These are phyloP conservation scores for Mortierella hygrophila DNA, from an alignment of 192 early-diverging fungal genomes.

Conservation along the genomic window DNA sequence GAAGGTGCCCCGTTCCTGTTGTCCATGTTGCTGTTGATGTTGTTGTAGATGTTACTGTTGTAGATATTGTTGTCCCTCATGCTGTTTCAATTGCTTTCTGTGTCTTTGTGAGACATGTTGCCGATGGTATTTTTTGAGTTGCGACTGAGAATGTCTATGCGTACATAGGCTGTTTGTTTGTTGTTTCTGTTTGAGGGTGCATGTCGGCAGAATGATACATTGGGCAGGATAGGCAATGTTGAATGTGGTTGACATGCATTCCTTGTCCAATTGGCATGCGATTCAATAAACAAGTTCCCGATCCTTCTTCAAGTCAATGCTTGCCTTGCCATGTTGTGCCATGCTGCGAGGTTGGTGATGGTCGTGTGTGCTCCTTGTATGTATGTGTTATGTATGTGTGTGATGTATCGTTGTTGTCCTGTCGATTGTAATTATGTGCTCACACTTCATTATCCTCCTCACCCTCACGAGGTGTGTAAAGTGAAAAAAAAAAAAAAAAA, in stretches of 20 bases:
- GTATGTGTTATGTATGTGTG: too few species aligned
- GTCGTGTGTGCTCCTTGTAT: not conserved
- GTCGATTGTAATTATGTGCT: not conserved
- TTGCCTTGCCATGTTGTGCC: not conserved
- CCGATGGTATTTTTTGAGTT: not conserved
- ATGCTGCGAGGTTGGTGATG: not conserved
- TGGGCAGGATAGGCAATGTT: not conserved
- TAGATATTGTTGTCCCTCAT: not conserved
- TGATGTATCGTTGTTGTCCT: not conserved
- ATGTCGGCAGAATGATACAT: not conserved
- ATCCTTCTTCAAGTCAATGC: not conserved
- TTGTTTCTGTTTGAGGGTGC: not conserved
- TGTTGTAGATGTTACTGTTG: not conserved
- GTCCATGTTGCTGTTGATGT: not conserved
- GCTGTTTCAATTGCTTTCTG: not conserved
- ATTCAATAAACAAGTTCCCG: not conserved
- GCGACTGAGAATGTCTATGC: not conserved
- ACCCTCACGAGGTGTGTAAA: constrained; percentile 32
- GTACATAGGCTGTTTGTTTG: not conserved
- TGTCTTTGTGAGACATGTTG: not conserved
- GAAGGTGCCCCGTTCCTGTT: not conserved
- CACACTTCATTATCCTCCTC: not conserved
- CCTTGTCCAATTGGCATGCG: constrained; percentile 2
- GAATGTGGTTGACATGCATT: constrained; percentile 3
- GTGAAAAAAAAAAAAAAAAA: not conserved